These are phyloP conservation scores for Dothistroma septosporum DNA, from an alignment of 2,329 filamentous ascomycete species.

Conservation along the genomic window DNA sequence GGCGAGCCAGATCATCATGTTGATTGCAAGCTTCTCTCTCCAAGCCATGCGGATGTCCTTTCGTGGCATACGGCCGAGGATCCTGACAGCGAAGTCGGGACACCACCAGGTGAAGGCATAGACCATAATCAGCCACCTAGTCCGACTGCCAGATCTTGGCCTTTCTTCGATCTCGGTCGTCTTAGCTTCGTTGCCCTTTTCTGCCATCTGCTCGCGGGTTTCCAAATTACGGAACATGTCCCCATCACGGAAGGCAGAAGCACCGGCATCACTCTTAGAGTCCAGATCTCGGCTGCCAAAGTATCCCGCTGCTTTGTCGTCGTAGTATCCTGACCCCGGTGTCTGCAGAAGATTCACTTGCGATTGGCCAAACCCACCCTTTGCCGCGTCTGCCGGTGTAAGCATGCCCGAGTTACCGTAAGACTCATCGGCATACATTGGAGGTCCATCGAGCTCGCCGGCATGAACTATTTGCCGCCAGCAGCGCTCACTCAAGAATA, in stretches of 20 bases:
- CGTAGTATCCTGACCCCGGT: slow-evolving; percentile 55
- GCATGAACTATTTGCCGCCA: slow-evolving; percentile 87
- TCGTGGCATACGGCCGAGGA: slow-evolving; percentile 77
- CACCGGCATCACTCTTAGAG: slow-evolving; percentile 82
- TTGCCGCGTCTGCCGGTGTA: slow-evolving; percentile 49
- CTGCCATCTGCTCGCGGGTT: slow-evolving; percentile 88
- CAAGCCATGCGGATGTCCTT: slow-evolving; percentile 91
- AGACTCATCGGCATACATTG: slow-evolving; percentile 53
- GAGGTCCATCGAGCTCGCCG: slow-evolving; percentile 56
- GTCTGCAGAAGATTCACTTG: slow-evolving; percentile 54
- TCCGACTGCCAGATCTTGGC: slow-evolving; percentile 71
- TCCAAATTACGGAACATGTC: slow-evolving; percentile 99
- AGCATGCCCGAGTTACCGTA: slow-evolving; percentile 57
- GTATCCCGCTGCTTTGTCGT: slow-evolving; percentile 77
- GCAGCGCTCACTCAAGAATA: slow-evolving; percentile 92
- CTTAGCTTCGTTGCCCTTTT: slow-evolving; percentile 87
- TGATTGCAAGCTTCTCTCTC: slow-evolving; percentile 97
- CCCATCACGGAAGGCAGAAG: slow-evolving; percentile 82
- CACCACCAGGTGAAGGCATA: slow-evolving; percentile 81
- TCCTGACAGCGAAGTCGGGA: slow-evolving; percentile 76
- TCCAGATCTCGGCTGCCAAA: slow-evolving; percentile 78
- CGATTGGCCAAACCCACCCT: slow-evolving; percentile 55
- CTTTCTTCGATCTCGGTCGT: slow-evolving; percentile 87
- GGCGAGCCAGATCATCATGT: slow-evolving; percentile 89
- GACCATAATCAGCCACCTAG: slow-evolving; percentile 84